Conservation (phyloP, 176 grass and related monocot species). For the Oryza meridionalis region DNA sequence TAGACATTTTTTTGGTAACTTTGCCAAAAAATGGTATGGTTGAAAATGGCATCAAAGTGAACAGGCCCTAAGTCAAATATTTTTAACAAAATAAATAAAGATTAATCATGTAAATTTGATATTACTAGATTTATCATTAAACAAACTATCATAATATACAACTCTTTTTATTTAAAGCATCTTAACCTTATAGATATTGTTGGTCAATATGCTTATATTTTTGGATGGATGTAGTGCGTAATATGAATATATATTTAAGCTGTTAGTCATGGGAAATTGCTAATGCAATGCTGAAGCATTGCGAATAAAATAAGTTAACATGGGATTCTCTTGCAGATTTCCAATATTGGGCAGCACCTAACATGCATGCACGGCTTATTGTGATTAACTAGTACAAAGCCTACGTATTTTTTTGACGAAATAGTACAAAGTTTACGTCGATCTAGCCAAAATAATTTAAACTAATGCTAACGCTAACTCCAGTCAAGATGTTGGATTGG, state of each 20-base stretch:
- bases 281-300: background rate
- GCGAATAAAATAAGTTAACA: background rate
- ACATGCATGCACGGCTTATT: constrained; percentile 14
- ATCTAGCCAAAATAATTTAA: background rate
- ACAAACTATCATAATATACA: too few relatives aligned
- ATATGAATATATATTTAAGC: background rate
- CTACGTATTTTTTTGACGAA: background rate
- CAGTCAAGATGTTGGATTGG: constrained; percentile 18
- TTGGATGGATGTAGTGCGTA: too few relatives aligned
- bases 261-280: background rate
- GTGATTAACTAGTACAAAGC: background rate
- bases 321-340: constrained; percentile 20
- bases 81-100: too few relatives aligned
- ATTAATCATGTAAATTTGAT: too few relatives aligned
- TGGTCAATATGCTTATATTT: too few relatives aligned
- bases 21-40: too few relatives aligned
- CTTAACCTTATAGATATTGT: too few relatives aligned
- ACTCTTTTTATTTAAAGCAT: too few relatives aligned
- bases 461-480: constrained; percentile 4
- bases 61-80: too few relatives aligned
- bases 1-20: too few relatives aligned
- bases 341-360: constrained; percentile 1
- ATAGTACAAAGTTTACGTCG: background rate
- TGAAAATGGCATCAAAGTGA: too few relatives aligned
- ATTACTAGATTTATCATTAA: too few relatives aligned